Conservation (phyloP, 1,139 yeast species). For the Yamadazyma triangularis region DNA sequence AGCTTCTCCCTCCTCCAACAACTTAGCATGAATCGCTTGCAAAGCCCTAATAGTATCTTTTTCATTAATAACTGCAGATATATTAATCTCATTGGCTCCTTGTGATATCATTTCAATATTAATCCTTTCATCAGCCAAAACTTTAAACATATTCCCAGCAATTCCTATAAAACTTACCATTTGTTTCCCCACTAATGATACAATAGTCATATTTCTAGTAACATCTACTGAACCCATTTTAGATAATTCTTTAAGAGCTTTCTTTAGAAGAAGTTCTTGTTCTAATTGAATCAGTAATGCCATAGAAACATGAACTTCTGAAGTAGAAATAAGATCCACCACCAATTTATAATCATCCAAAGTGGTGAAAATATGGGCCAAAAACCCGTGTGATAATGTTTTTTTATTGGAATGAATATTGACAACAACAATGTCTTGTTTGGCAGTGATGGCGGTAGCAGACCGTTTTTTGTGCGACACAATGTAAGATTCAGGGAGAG, state of each 20-base stretch:
- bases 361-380: constrained; percentile 85
- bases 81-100: constrained; percentile 97
- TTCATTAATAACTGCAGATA: constrained; percentile 89
- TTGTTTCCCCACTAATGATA: constrained; percentile 92
- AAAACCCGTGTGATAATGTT: constrained; percentile 88
- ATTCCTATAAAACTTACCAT: constrained; percentile 96
- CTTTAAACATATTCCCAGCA: constrained; percentile 96
- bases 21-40: constrained; percentile 74
- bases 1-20: constrained; percentile 50
- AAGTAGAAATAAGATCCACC: constrained; percentile 92
- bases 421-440: constrained; percentile 84
- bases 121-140: constrained; percentile 85
- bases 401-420: constrained; percentile 93
- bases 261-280: constrained; percentile 53
- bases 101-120: constrained; percentile 97
- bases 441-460: constrained; percentile 96
- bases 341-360: constrained; percentile 82
- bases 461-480: constrained; percentile 58
- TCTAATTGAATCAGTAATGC: constrained; percentile 77
- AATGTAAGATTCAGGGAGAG: constrained; percentile 42
- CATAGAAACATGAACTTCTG: constrained; percentile 98
- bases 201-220: constrained; percentile 81
- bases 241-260: constrained; percentile 73
- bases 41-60: constrained; percentile 81
- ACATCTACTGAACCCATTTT: constrained; percentile 86